Evolutionary conservation across 345 rosid species (phyloP), one percentile per base, ranked within the genome.

Genomic region (Eucalyptus microcorys): DNA sequence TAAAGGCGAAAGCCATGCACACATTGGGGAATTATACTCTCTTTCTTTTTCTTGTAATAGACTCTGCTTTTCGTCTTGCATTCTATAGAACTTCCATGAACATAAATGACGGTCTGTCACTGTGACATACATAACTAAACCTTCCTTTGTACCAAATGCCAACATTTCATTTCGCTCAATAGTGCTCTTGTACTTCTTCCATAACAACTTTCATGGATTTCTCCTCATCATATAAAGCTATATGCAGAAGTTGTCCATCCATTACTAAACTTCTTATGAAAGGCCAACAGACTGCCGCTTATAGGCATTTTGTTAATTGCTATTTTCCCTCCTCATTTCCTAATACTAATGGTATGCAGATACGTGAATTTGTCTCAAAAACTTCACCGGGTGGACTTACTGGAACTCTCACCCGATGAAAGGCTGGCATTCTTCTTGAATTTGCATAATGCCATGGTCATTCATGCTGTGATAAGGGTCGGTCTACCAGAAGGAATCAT

Each of bases 401-500:
- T 59, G 11, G 91, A 89, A 87, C 93, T 97, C 57, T 91, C 96
- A 7, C 88, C 88, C 8, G 91, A 94, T 40, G 98, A 97, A 92
- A 96, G 92, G 89, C 89, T 95, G 88, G 94, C 98, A 5, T 96
- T 98, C 92, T 98, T 97, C 91, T 86, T 98, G 91, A 98, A 98
- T 92, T 90, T 98, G 91, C 91, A 97, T 91, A 97, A 98, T 84
- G 97, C 99, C 47, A 98, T 98, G 99, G 96, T 94, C 84, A 96
- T 98, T 88, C 99, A 98, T 92, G 98, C 98, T 27, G 91, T 94
- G 49, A 94, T 97, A 81, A 95, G 96, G 90, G 89, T 94, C 8
- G 97, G 97, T 26, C 92, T 91, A 47, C 95, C 96, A 1, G 95
- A 93, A 59, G 97, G 99, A 89, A 87, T 95, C 50, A 90, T 94